Base-by-base conservation (phyloP, 108 stramenopile genomes). In the Aurantiochytrium sp. region DNA sequence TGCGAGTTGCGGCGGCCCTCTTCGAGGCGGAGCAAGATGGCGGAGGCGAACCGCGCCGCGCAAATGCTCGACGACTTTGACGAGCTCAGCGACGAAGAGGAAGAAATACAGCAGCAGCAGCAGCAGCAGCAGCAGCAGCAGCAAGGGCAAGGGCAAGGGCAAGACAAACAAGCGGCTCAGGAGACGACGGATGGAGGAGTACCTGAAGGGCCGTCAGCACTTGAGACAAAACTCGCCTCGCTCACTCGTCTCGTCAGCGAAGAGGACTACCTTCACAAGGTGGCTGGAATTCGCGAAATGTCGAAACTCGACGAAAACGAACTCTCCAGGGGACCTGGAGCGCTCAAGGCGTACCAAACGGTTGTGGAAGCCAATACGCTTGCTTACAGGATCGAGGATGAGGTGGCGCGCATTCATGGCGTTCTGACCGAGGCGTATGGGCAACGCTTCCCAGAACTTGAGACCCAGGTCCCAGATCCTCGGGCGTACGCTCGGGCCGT, bases 401-500 rank as follows among this genome's bases (percentile, higher is more conserved):
- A 95, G 76, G 83, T 93, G 58, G 44, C 76, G 35, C 53, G 90
- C 59, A 88, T 93, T 44, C 92, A 94, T 73, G 76, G 89, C n/a
- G 91, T 93, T 55, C 91, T 95, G 51, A 91, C 88, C 25, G 93
- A 94, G 29, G 16, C 60, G 5, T 95, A 95, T 89, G 45, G 60
- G 28, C 44, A 89, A 21, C 92, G 93, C 58, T 95, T 95, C 42
- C 97, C 98, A 4, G 98, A 98, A 93, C 92, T 99, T 60, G 97
- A 97, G 90, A 96, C 97, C 58, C 87, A 98, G 5, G 89, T 99
- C 21, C 92, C 96, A 0, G 96, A 98, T 87, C 93, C 93, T 25
- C 83, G 95, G 64, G 94, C 96, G 57, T 99, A 97, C 90, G 94
- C 95, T 8, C 93, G 93, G 44, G 97, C 96, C 14, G 96, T 98